phyloP scores from a whole-genome alignment of 2,329 filamentous ascomycete genomes.

The Epichloe festucae region DNA sequence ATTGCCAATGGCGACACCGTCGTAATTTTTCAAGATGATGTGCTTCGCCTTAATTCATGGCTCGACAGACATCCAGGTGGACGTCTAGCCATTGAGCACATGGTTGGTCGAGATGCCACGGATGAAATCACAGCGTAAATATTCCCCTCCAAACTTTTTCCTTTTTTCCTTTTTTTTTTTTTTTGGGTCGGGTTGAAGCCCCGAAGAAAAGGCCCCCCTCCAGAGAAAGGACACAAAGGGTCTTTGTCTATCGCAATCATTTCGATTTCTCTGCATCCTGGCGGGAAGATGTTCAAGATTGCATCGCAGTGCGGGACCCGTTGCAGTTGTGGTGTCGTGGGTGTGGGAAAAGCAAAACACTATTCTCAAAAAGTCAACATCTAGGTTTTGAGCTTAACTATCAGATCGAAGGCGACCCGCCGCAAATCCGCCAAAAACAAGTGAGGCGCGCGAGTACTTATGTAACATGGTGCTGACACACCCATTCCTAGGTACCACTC shows the following conservation, averaged over 20 bases:
- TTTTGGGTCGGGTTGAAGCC: neutral
- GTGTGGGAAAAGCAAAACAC: neutral
- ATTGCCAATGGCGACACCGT: constrained; percentile 43
- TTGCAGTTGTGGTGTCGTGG: neutral
- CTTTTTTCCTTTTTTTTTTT: neutral
- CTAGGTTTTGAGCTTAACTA: neutral
- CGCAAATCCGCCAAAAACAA: neutral
- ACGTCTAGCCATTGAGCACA: constrained; percentile 44
- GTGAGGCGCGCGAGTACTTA: neutral
- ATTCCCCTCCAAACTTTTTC: neutral
- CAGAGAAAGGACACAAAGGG: neutral
- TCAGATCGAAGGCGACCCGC: constrained; percentile 1
- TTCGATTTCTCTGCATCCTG: neutral
- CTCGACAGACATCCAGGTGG: constrained; percentile 47
- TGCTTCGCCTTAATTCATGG: constrained; percentile 45
- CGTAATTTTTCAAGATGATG: constrained; percentile 41
- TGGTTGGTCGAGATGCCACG: constrained; percentile 25
- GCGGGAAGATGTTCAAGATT: neutral
- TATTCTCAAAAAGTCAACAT: neutral
- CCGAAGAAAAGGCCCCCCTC: neutral
- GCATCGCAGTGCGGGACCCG: neutral
- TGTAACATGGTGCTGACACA: constrained; percentile 8
- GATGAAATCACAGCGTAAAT: constrained; percentile 23
- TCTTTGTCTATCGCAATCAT: neutral
- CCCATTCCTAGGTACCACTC: constrained; percentile 40